Evolutionary conservation across 2,329 filamentous ascomycete species (phyloP), one percentile per base, ranked within the genome.

Genomic region (Neopestalotiopsis sp.): DNA sequence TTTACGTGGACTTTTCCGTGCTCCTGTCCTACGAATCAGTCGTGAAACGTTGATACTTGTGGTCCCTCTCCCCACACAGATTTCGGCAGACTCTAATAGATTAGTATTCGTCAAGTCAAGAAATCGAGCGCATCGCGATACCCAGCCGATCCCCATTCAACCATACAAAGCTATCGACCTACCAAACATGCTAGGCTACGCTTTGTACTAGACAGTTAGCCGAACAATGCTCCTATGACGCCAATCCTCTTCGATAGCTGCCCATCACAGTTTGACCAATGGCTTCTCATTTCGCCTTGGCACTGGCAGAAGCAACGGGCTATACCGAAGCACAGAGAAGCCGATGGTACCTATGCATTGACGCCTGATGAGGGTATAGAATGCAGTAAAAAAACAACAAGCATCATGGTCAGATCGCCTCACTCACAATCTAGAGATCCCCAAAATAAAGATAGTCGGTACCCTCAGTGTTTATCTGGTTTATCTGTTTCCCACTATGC

Each of bases 401-500:
- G 45, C 20, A 52, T 38, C 34, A 38, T 38, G 34, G 34, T 38
- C 34, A 38, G 34, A 38, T 52, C 45, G 45, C 45, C 45, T 52
- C 45, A 52, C 45, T 52, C 17, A n/a, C n/a, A 14, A 9, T 52
- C 45, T 17, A 14, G 45, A 13, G 7, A 14, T n/a, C 20, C 9
- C 5, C 6, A 52, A n/a, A 52, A 52, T 9, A 52, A 52, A 52
- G 45, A 24, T n/a, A n/a, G 12, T n/a, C n/a, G 45, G 45, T 52
- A 52, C 45, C n/a, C 17, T 52, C 45, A 24, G 4, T 52, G 45
- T 52, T 52, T 52, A 52, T 52, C 45, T 52, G 45, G 45, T 52
- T 52, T 52, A 52, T 52, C 45, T 52, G 45, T 52, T 52, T 52
- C 45, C 45, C n/a, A n/a, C 7, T 52, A 52, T 52, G 45, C 45